A percentile compares a stretch with the other conserved stretches of the same genome.
Evolutionary conservation across 768 basidiomycete genomes (phyloP).

Genomic region (Coprinopsis marcescibilis): DNA sequence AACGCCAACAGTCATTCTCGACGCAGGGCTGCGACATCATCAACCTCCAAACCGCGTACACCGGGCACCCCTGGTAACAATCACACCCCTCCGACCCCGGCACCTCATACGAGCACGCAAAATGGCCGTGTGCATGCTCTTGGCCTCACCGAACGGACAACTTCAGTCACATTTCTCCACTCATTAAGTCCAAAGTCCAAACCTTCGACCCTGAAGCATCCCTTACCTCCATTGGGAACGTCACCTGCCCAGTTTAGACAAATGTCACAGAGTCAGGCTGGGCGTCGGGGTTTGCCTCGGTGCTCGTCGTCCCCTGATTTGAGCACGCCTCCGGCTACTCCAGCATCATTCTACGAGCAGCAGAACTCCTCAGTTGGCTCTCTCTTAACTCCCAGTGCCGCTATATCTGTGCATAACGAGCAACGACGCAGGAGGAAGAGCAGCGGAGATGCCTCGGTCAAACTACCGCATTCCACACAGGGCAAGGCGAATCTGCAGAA

Average conservation of each 20-base stretch:
- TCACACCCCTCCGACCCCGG: neutral
- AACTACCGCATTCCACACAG: neutral
- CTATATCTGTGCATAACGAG: neutral
- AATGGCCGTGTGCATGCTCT: neutral
- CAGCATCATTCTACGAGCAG: neutral
- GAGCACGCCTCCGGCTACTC: slow-evolving; percentile 1
- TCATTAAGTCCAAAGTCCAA: neutral
- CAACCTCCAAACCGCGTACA: neutral
- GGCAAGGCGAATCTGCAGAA: neutral
- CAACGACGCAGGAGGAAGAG: neutral
- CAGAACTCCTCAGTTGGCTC: neutral
- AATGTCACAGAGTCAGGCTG: neutral
- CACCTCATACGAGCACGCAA: neutral
- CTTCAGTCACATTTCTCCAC: neutral
- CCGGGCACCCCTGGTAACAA: neutral
- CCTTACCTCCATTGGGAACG: slow-evolving; percentile 4
- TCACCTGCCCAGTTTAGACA: slow-evolving; percentile 5
- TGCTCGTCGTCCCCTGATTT: slow-evolving; percentile 2
- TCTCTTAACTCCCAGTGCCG: neutral
- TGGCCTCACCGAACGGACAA: neutral
- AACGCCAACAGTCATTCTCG: no score
- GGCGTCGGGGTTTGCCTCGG: neutral
- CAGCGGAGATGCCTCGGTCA: neutral
- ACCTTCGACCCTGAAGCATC: neutral
- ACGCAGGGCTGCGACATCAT: neutral